Conservation (phyloP, 805 yeast species). For the Yamadazyma paraphyllophila region DNA sequence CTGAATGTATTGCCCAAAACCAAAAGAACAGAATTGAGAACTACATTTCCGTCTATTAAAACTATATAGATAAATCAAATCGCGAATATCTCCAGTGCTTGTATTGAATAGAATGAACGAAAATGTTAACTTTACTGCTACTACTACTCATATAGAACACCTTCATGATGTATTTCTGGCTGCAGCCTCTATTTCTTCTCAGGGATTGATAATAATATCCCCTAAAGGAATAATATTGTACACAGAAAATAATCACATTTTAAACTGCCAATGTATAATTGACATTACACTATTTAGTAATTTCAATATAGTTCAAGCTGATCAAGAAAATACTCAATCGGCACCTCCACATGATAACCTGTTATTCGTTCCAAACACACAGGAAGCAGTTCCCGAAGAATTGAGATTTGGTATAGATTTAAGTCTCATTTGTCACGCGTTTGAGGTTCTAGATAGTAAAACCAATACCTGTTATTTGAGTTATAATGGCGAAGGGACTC, state of each 20-base stretch:
- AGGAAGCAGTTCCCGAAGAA: neutral
- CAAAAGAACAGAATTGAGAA: constrained; percentile 92
- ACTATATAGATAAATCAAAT: constrained; percentile 1
- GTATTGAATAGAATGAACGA: constrained; percentile 2
- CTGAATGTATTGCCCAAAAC: constrained; percentile 98
- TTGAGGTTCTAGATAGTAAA: constrained; percentile 30
- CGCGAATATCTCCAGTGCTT: neutral
- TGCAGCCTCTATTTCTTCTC: constrained; percentile 28
- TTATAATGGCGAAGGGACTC: constrained; percentile 39
- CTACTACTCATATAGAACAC: constrained; percentile 38
- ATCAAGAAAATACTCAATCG: neutral
- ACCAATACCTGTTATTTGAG: constrained; percentile 33
- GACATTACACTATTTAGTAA: constrained; percentile 37
- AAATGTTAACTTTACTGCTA: constrained; percentile 27
- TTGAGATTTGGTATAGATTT: constrained; percentile 36
- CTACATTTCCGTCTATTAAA: constrained; percentile 80
- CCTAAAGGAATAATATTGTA: constrained; percentile 33
- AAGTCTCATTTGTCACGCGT: constrained; percentile 33
- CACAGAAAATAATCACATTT: constrained; percentile 36
- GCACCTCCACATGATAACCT: neutral
- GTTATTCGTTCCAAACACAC: neutral
- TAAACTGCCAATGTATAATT: constrained; percentile 32
- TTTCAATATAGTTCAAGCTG: constrained; percentile 19
- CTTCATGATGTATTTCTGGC: constrained; percentile 36
- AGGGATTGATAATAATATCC: constrained; percentile 34